phyloP scores from a whole-genome alignment of 1,284 basidiomycete species.

The Erythrobasidium hasegawianum region DNA sequence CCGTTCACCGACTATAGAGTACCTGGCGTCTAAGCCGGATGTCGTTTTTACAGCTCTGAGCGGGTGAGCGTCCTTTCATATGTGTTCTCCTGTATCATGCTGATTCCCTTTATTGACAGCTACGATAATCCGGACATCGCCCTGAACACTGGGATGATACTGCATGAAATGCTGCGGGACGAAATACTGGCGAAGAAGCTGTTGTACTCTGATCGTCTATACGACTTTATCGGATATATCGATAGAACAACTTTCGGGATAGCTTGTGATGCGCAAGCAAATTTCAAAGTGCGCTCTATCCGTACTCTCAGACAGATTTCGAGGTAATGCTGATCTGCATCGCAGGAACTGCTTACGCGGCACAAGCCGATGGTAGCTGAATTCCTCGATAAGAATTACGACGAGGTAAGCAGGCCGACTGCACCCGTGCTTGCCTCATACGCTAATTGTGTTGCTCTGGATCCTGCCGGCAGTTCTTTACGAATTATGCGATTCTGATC shows the following conservation, averaged over 20 bases:
- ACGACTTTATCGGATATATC: conserved; percentile 93
- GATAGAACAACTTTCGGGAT: conserved; percentile 97
- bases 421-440: conserved; percentile 4
- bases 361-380: conserved; percentile 97
- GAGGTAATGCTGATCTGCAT: not conserved
- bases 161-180: conserved; percentile 94
- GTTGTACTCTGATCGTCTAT: conserved; percentile 84
- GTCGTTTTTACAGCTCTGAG: conserved; percentile 82
- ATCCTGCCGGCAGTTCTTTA: conserved; percentile 75
- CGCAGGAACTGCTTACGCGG: conserved; percentile 79
- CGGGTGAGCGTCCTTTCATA: conserved; percentile 53
- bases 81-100: not conserved
- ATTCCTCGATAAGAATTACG: conserved; percentile 94
- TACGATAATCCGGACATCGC: conserved; percentile 94
- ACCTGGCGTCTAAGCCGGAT: conserved; percentile 76
- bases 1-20: conserved; percentile 91
- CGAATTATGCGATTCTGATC: conserved; percentile 86
- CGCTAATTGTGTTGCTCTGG: not conserved
- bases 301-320: not conserved
- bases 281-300: conserved; percentile 63
- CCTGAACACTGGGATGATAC: conserved; percentile 95
- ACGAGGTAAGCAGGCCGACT: conserved; percentile 60
- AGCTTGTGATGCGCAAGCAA: conserved; percentile 94
- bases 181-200: conserved; percentile 86
- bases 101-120: conserved; percentile 45